Percentiles rank a stretch among this genome's conserved stretches.
These are phyloP conservation scores for Cytospora leucostoma DNA, from an alignment of 2,329 filamentous ascomycete genomes.

Conservation along the genomic window DNA sequence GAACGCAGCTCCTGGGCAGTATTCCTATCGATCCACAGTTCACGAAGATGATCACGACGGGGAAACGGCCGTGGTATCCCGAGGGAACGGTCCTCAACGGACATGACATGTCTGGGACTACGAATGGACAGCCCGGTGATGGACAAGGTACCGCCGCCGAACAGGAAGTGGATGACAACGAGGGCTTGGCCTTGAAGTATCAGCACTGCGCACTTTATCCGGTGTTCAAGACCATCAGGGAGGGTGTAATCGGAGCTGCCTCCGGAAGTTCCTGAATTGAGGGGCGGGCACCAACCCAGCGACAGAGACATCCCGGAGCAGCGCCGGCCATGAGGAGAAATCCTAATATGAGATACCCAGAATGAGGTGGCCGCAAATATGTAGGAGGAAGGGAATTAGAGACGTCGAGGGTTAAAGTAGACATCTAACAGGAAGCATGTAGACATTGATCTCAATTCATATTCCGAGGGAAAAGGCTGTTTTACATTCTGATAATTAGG, in stretches of 20 bases:
- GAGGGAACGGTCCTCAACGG: conserved; percentile 65
- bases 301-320: background rate
- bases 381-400: background rate
- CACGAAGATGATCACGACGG: conserved; percentile 81
- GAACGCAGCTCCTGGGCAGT: conserved; percentile 78
- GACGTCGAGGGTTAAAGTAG: too few relatives aligned
- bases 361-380: background rate
- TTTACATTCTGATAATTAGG: too few relatives aligned
- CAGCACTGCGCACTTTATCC: conserved; percentile 68
- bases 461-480: too few relatives aligned
- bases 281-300: background rate
- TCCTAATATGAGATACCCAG: background rate
- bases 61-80: conserved; percentile 65
- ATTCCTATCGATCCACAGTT: conserved; percentile 95
- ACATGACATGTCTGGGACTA: conserved; percentile 49
- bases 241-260: conserved; percentile 44
- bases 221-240: conserved; percentile 67
- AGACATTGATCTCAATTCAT: background rate
- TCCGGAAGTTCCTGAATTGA: conserved; percentile 36
- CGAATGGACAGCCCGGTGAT: conserved; percentile 30
- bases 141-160: conserved; percentile 28
- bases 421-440: background rate
- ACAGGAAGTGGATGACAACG: conserved; percentile 38
- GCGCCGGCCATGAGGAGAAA: background rate
- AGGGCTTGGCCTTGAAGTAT: conserved; percentile 70